Conservation (phyloP, 2,329 filamentous ascomycete genomes). For the Passalora sequoiae region DNA sequence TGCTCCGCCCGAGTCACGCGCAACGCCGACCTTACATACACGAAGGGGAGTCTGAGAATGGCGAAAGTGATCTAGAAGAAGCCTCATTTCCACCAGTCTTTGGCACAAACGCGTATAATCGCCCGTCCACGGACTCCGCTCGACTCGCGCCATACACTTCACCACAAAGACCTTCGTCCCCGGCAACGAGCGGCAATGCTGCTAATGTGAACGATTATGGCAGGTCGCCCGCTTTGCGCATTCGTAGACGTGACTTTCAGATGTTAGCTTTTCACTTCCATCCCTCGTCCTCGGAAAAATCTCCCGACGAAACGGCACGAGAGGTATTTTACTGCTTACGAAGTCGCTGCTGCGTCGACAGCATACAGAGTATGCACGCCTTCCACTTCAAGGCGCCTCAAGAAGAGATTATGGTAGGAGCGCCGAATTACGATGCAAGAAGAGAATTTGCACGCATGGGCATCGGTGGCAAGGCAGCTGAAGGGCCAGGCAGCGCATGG, state of each 20-base stretch:
- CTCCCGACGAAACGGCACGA: slow-evolving; percentile 50
- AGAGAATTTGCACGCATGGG: slow-evolving; percentile 84
- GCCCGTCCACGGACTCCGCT: slow-evolving; percentile 30
- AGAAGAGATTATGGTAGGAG: slow-evolving; percentile 64
- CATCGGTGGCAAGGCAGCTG: slow-evolving; percentile 71
- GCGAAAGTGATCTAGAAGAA: slow-evolving; percentile 16
- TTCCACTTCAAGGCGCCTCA: slow-evolving; percentile 72
- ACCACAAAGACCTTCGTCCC: slow-evolving; percentile 23
- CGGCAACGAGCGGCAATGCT: slow-evolving; percentile 46
- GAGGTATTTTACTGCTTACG: slow-evolving; percentile 87
- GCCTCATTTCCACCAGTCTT: slow-evolving; percentile 28
- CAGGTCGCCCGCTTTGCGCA: slow-evolving; percentile 72
- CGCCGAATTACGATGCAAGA: slow-evolving; percentile 77
- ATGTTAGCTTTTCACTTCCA: slow-evolving; percentile 87
- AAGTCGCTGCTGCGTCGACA: slow-evolving; percentile 69
- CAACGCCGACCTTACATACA: slow-evolving; percentile 3
- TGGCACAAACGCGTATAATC: slow-evolving; percentile 24
- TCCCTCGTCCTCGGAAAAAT: slow-evolving; percentile 54
- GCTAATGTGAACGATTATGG: slow-evolving; percentile 15
- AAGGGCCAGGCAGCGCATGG: slow-evolving; percentile 63
- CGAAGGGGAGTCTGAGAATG: slow-evolving; percentile 10
- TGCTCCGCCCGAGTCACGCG: slow-evolving; percentile 56
- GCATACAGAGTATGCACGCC: slow-evolving; percentile 83
- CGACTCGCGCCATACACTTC: slow-evolving; percentile 22
- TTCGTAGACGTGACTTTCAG: slow-evolving; percentile 88